Conservation (phyloP, 2,329 filamentous ascomycete species). For the Xylariaceae sp. region DNA sequence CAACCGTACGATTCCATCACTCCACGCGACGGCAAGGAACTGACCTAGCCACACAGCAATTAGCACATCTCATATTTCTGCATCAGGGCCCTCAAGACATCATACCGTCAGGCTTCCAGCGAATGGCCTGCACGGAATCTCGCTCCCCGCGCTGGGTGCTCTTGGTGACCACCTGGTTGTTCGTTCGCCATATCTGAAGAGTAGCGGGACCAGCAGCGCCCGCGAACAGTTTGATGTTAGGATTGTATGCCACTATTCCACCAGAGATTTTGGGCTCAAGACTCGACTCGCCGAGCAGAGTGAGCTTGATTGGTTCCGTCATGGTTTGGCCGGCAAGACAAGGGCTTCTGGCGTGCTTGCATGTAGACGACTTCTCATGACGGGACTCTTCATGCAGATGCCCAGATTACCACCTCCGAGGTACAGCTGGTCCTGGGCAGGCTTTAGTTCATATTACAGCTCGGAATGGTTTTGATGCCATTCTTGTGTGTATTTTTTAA, state of each 20-base stretch:
- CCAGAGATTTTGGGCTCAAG: constrained; percentile 51
- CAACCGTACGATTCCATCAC: constrained; percentile 70
- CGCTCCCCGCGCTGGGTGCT: constrained; percentile 42
- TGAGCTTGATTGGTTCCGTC: constrained; percentile 35
- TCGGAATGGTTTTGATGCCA: neutral
- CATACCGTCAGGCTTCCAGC: constrained; percentile 64
- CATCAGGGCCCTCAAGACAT: neutral
- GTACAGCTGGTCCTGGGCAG: neutral
- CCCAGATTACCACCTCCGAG: neutral
- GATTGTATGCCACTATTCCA: constrained; percentile 67
- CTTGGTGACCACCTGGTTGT: constrained; percentile 60
- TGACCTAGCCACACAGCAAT: constrained; percentile 48
- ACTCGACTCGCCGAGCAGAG: constrained; percentile 52
- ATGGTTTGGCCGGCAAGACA: constrained; percentile 21
- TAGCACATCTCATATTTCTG: constrained; percentile 9
- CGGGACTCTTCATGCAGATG: constrained; percentile 6
- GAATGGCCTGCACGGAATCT: constrained; percentile 44
- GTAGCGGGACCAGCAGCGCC: constrained; percentile 63
- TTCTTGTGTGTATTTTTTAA: neutral
- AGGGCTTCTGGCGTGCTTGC: constrained; percentile 9
- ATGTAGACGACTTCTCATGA: constrained; percentile 17
- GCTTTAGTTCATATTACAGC: neutral
- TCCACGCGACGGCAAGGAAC: constrained; percentile 77
- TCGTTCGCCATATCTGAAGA: constrained; percentile 72
- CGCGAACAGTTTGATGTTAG: constrained; percentile 77